Conservation (phyloP, 768 basidiomycete species). For the Suillus placidus region DNA sequence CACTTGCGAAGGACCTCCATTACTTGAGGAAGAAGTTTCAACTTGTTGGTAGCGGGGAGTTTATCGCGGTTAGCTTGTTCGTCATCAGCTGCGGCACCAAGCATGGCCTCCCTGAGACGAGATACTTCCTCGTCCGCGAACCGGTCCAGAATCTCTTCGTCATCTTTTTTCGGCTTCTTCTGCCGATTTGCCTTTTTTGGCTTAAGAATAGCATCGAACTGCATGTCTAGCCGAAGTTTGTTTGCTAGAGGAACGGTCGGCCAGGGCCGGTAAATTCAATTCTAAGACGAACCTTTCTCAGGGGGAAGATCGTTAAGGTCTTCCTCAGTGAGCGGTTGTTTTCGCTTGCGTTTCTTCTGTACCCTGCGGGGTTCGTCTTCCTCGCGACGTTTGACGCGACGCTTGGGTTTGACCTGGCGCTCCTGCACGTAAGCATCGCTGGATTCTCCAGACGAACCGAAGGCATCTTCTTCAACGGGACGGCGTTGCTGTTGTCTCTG, state of each 20-base stretch:
- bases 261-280: not conserved
- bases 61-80: conserved; percentile 77
- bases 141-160: conserved; percentile 81
- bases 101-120: conserved; percentile 87
- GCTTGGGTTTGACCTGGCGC: conserved; percentile 29
- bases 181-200: conserved; percentile 68
- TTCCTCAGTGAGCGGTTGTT: conserved; percentile 58
- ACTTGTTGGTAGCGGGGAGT: conserved; percentile 81
- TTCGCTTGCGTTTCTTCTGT: conserved; percentile 62
- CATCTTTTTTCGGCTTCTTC: conserved; percentile 73
- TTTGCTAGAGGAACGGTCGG: conserved; percentile 50
- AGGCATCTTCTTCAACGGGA: conserved; percentile 38
- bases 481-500: conserved; percentile 37
- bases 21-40: conserved; percentile 83
- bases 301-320: conserved; percentile 72
- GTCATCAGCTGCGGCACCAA: conserved; percentile 83
- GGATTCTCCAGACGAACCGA: conserved; percentile 42
- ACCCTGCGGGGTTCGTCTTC: conserved; percentile 40
- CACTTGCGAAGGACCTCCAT: conserved; percentile 94
- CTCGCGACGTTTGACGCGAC: conserved; percentile 40
- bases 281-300: conserved; percentile 63
- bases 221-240: conserved; percentile 77
- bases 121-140: conserved; percentile 92
- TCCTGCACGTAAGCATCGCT: conserved; percentile 58
- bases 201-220: conserved; percentile 86